Conservation (phyloP, 2,329 filamentous ascomycete species). For the Pseudopyrenochaeta lycopersici region DNA sequence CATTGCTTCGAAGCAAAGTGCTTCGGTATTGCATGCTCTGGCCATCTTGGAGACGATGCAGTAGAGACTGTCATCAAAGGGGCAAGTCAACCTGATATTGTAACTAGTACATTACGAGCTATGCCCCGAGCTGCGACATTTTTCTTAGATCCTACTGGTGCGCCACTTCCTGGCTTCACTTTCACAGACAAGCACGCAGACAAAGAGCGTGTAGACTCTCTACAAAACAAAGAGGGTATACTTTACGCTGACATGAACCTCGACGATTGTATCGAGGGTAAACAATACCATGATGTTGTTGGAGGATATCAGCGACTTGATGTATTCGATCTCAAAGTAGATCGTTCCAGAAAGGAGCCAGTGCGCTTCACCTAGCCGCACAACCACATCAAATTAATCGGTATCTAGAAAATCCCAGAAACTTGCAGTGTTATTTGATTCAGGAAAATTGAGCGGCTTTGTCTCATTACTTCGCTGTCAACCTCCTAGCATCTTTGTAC, state of each 20-base stretch:
- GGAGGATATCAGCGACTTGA: conserved; percentile 66
- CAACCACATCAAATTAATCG: not conserved
- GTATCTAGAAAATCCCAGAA: not conserved
- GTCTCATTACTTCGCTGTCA: not conserved
- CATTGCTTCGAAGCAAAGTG: conserved; percentile 68
- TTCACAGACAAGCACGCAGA: conserved; percentile 32
- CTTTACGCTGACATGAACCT: conserved; percentile 63
- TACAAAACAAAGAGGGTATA: conserved; percentile 60
- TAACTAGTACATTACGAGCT: conserved; percentile 46
- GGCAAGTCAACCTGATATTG: conserved; percentile 33
- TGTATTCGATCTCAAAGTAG: conserved; percentile 62
- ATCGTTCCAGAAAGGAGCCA: conserved; percentile 41
- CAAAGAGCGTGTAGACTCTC: conserved; percentile 39
- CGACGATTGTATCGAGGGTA: conserved; percentile 61
- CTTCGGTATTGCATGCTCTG: conserved; percentile 62
- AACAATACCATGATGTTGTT: conserved; percentile 66
- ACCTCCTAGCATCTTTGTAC: not conserved
- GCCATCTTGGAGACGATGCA: conserved; percentile 52
- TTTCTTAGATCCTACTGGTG: conserved; percentile 63
- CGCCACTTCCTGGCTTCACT: conserved; percentile 50
- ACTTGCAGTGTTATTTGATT: too few species aligned
- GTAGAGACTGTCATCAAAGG: conserved; percentile 47
- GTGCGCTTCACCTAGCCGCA: conserved; percentile 4
- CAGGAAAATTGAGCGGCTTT: not conserved
- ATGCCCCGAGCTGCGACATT: conserved; percentile 58